Percentiles rank a stretch among this genome's conserved stretches.
These are phyloP conservation scores for Knoxia roxburghii DNA, from an alignment of 257 asterid species.

Conservation along the genomic window DNA sequence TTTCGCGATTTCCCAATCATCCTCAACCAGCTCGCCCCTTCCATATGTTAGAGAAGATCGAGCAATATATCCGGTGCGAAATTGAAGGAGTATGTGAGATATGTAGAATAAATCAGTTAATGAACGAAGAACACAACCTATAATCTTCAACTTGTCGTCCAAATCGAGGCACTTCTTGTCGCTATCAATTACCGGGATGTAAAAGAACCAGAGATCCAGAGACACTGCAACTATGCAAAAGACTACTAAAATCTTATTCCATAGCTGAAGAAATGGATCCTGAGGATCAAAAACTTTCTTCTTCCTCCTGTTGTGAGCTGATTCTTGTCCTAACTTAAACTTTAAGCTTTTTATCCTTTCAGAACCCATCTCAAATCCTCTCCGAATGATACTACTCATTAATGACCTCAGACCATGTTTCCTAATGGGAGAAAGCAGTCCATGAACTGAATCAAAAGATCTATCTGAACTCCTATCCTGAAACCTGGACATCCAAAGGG, in stretches of 20 bases:
- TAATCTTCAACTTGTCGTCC: constrained; percentile 35
- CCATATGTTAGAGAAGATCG: constrained; percentile 58
- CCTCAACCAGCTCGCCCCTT: constrained; percentile 55
- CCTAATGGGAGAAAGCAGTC: constrained; percentile 14
- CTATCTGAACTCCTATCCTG: constrained; percentile 33
- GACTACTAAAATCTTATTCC: constrained; percentile 55
- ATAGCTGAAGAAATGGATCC: constrained; percentile 38
- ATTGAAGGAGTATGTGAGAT: constrained; percentile 52
- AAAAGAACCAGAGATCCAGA: constrained; percentile 63
- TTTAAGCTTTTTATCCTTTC: constrained; percentile 28
- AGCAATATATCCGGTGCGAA: constrained; percentile 53
- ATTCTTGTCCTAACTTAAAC: constrained; percentile 18
- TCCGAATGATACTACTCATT: constrained; percentile 23
- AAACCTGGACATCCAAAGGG: constrained; percentile 30
- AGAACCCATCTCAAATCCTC: constrained; percentile 28
- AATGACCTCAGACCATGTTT: constrained; percentile 28
- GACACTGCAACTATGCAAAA: constrained; percentile 45
- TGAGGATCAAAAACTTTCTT: constrained; percentile 50
- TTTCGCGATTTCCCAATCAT: constrained; percentile 47
- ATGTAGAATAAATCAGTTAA: constrained; percentile 46
- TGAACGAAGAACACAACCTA: constrained; percentile 52
- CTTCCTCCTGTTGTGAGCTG: constrained; percentile 12
- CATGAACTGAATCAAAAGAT: constrained; percentile 15
- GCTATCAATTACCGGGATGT: constrained; percentile 45
- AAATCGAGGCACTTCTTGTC: constrained; percentile 33